A percentile compares a stretch with the other conserved stretches of the same genome.
Evolutionary conservation across 352 stramenopile genomes (phyloP).

Genomic region (Phytophthora agathidicida): DNA sequence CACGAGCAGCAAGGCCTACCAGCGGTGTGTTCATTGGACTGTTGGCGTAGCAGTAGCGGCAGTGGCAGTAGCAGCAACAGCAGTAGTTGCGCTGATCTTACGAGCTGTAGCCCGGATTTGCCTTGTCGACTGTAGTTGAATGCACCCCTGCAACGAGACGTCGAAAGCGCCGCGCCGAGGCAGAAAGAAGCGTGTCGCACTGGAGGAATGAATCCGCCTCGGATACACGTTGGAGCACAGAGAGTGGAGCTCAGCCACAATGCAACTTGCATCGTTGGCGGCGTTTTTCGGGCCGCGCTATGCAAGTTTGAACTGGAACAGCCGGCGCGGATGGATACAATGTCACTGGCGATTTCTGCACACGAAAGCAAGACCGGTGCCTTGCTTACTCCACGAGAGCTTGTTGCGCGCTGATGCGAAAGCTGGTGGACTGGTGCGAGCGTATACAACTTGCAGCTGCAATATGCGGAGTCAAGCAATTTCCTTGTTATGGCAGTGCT

Average conservation of each 20-base stretch:
- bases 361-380: constrained; percentile 1
- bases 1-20: neutral
- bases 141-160: constrained; percentile 19
- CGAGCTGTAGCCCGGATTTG: too few relatives aligned
- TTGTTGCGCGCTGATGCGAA: neutral
- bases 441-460: neutral
- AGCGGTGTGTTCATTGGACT: too few relatives aligned
- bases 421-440: neutral
- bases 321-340: constrained; percentile 31
- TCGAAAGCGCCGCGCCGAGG: neutral
- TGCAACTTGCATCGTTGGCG: constrained; percentile 8
- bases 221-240: constrained; percentile 7
- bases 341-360: constrained; percentile 37
- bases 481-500: too few relatives aligned
- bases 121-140: too few relatives aligned
- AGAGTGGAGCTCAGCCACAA: constrained; percentile 6
- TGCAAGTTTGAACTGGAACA: constrained; percentile 34
- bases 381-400: neutral
- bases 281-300: constrained; percentile 15
- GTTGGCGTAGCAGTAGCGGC: neutral
- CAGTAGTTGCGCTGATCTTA: constrained; percentile 7
- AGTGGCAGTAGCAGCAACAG: neutral
- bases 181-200: constrained; percentile 24
- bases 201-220: constrained; percentile 32
- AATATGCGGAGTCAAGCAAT: too few relatives aligned